These are phyloP conservation scores for Crotalaria pallida DNA, from an alignment of 306 rosid species.

Conservation along the genomic window DNA sequence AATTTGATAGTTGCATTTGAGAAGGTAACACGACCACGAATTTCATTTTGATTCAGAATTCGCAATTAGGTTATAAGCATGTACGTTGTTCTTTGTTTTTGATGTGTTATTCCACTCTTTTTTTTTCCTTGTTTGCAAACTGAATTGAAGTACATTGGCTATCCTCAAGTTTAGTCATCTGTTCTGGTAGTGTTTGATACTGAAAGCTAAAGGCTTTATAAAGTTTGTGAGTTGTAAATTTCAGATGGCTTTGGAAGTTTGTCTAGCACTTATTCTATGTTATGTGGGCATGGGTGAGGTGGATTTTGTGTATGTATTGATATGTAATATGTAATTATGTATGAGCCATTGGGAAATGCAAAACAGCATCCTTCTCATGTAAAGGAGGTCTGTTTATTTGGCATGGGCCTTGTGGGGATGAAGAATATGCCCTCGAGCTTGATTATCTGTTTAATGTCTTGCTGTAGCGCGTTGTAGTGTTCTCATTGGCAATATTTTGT, in stretches of 20 bases:
- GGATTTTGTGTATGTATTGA: not conserved
- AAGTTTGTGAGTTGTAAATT: not conserved
- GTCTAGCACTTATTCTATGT: not conserved
- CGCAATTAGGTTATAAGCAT: not conserved
- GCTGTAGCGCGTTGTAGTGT: not conserved
- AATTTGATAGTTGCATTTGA: constrained; percentile 92
- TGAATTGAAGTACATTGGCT: not conserved
- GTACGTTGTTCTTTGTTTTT: not conserved
- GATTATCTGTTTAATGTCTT: not conserved
- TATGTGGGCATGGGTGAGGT: not conserved
- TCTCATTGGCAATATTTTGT: not conserved
- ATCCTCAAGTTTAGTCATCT: not conserved
- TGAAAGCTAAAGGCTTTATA: not conserved
- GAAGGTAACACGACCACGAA: constrained; percentile 50
- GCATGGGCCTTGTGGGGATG: not conserved
- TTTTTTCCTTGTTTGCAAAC: not conserved
- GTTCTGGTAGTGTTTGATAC: not conserved
- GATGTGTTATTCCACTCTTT: not conserved
- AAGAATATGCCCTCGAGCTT: not conserved
- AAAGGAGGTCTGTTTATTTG: not conserved
- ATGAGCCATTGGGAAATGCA: not conserved
- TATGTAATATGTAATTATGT: not conserved
- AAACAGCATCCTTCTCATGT: not conserved
- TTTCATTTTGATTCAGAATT: constrained; percentile 1
- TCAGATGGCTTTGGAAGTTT: not conserved